Conservation (phyloP, 257 asterid genomes). For the Rubia yunnanensis region DNA sequence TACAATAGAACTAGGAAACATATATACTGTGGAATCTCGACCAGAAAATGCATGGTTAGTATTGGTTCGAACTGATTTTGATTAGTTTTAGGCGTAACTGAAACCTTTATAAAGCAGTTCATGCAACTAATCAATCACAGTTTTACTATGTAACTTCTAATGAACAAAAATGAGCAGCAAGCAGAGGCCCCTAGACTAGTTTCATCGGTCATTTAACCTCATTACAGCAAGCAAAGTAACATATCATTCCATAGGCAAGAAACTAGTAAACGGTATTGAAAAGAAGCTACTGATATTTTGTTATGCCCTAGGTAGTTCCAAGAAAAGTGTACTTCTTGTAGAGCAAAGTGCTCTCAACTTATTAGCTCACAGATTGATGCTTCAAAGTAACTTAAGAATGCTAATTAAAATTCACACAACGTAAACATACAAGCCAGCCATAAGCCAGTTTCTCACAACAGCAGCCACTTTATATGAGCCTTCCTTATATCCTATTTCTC, state of each 20-base stretch:
- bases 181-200: background rate
- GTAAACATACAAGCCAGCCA: background rate
- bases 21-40: background rate
- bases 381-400: background rate
- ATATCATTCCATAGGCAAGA: background rate
- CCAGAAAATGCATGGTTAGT: background rate
- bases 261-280: background rate
- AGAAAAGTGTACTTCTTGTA: background rate
- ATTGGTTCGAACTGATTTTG: background rate
- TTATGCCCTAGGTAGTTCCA: background rate
- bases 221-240: background rate
- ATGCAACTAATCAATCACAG: background rate
- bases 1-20: background rate
- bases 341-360: background rate
- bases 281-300: background rate
- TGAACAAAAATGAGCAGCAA: background rate
- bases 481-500: background rate
- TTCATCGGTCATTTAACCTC: background rate
- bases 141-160: background rate
- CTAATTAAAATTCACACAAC: background rate
- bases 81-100: background rate
- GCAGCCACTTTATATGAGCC: background rate
- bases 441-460: background rate
- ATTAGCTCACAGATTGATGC: background rate
- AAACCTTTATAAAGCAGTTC: background rate